phyloP scores from a whole-genome alignment of 129 eudicot species.

The Flaveria brownii region DNA sequence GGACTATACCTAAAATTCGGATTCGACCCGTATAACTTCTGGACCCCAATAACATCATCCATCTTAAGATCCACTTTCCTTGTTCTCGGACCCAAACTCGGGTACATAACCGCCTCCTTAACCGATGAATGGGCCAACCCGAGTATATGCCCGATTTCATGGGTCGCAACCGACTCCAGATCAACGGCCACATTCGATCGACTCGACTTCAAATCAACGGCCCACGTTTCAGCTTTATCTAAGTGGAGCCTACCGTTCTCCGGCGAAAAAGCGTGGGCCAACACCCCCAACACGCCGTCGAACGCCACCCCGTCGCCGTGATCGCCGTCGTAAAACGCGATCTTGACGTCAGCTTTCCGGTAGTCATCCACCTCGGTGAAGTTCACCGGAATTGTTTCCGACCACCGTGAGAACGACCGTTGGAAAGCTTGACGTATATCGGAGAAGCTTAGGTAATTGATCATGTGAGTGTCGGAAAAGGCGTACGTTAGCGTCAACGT shows the following conservation, averaged over 20 bases:
- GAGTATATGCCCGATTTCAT: conserved; percentile 90
- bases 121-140: conserved; percentile 89
- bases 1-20: conserved; percentile 66
- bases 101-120: conserved; percentile 79
- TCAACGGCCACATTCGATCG: conserved; percentile 65
- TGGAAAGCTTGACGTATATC: conserved; percentile 45
- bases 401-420: conserved; percentile 73
- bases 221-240: conserved; percentile 80
- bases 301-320: conserved; percentile 94
- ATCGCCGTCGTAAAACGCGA: conserved; percentile 72
- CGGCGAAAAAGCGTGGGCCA: conserved; percentile 90
- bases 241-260: conserved; percentile 82
- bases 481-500: conserved; percentile 67
- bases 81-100: conserved; percentile 76
- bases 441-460: conserved; percentile 45
- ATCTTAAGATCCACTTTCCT: conserved; percentile 62
- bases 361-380: conserved; percentile 56
- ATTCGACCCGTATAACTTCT: conserved; percentile 79
- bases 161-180: conserved; percentile 89
- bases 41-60: conserved; percentile 84
- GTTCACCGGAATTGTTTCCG: conserved; percentile 67
- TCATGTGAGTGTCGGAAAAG: conserved; percentile 46
- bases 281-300: conserved; percentile 77
- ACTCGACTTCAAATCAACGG: conserved; percentile 51
- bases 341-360: conserved; percentile 48